phyloP scores from a whole-genome alignment of 2,329 filamentous ascomycete species.

The Neospermospora avenae region DNA sequence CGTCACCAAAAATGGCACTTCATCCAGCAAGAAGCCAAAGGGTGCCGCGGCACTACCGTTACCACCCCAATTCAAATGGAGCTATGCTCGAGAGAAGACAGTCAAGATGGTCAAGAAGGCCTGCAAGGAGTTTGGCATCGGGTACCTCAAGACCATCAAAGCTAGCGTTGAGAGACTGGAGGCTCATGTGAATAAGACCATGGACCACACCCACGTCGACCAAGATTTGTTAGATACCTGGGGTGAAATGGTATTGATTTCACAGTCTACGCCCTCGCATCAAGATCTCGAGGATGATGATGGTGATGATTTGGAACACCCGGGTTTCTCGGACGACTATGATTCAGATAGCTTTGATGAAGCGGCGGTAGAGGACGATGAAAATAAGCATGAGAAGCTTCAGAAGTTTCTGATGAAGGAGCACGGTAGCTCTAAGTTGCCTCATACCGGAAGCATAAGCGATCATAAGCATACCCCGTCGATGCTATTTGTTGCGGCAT shows the following conservation, averaged over 20 bases:
- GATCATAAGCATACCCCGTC: not conserved
- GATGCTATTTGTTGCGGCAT: too few species aligned
- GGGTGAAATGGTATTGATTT: constrained; percentile 10
- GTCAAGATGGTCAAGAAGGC: constrained; percentile 19
- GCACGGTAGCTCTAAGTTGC: not conserved
- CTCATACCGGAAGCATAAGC: not conserved
- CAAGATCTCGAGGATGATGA: not conserved
- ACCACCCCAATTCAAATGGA: constrained; percentile 12
- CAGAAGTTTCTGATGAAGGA: too few species aligned
- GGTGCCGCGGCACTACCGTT: not conserved
- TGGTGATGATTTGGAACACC: too few species aligned
- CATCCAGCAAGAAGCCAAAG: constrained; percentile 15
- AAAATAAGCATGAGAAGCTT: not conserved
- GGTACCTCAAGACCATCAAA: constrained; percentile 14
- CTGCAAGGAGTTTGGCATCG: constrained; percentile 24
- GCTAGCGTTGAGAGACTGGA: constrained; percentile 20
- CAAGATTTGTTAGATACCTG: constrained; percentile 12
- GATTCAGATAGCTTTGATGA: too few species aligned
- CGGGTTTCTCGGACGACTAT: too few species aligned
- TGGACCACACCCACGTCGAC: constrained; percentile 2
- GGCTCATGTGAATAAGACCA: constrained; percentile 19
- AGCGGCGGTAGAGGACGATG: too few species aligned
- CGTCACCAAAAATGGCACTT: not conserved
- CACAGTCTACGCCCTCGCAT: not conserved
- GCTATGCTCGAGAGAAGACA: constrained; percentile 16